These are phyloP conservation scores for Sphagnum magellanicum DNA, from an alignment of 228 moss, liverwort and hornwort genomes.

Conservation along the genomic window DNA sequence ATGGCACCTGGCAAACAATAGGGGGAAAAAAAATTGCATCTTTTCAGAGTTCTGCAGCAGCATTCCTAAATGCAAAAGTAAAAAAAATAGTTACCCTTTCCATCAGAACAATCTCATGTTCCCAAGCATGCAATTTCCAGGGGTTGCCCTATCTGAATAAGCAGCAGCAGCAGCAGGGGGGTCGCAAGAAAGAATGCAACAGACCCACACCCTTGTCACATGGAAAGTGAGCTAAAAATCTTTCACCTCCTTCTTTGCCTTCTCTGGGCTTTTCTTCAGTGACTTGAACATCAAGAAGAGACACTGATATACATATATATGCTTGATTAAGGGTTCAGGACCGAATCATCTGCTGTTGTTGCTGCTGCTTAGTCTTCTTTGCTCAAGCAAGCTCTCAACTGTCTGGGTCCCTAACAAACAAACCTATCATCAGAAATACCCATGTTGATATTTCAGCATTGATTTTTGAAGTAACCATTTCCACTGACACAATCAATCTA, in stretches of 20 bases:
- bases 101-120: not conserved
- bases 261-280: conserved; percentile 77
- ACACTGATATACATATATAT: not conserved
- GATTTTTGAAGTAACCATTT: too few relatives aligned
- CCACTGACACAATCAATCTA: too few relatives aligned
- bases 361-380: too few relatives aligned
- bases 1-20: conserved; percentile 56
- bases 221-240: conserved; percentile 89
- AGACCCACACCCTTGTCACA: conserved; percentile 35
- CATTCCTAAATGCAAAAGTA: too few relatives aligned
- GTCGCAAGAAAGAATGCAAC: not conserved
- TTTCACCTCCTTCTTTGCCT: conserved; percentile 67
- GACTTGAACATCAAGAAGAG: conserved; percentile 79
- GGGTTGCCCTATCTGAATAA: not conserved
- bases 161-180: not conserved
- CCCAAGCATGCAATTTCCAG: not conserved
- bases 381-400: too few relatives aligned
- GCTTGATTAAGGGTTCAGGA: too few relatives aligned
- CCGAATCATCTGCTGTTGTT: too few relatives aligned
- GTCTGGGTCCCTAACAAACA: too few relatives aligned
- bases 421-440: too few relatives aligned
- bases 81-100: too few relatives aligned
- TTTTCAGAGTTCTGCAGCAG: too few relatives aligned
- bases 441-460: too few relatives aligned
- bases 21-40: not conserved